Base-by-base conservation (phyloP, 371 early-diverging fungal genomes). In the Mucor circinelloides region DNA sequence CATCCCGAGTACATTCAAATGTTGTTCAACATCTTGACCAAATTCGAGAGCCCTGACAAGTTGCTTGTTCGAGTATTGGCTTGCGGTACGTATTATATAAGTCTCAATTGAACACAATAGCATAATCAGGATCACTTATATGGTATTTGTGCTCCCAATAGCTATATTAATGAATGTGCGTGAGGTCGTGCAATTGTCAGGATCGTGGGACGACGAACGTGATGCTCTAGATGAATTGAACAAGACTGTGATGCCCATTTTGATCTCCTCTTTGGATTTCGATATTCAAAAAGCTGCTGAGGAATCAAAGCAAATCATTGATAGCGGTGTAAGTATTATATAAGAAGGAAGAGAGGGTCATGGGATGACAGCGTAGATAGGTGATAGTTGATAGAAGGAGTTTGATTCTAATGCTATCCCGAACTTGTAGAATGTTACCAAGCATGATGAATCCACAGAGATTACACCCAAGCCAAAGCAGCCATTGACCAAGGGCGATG, bases 281-380 rank as follows among this genome's bases (percentile, higher is more conserved):
- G 86, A 91, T 60, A 78, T 90, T 21, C 87, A 90, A 62, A 79
- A 74, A 6, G 86, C 89, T 17, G 84, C 89, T 6, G 70, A 79
- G 8, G 82, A 87, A 52, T 75, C 82, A 0, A 74, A 76, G 0
- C 74, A 69, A 5, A 78, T 82, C 2, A 78, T 83, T n/a, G 74
- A 83, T 50, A 76, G 85, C 58, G 78, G 79, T 38, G 82, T 88
- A 75, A 80, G 84, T 73, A 42, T 50, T 19, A 58, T 23, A 5
- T n/a, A 31, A 23, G 9, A 50, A 10, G n/a, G n/a, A n/a, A n/a
- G n/a, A n/a, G n/a, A n/a, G n/a, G n/a, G 23, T 23, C 21, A 44
- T 21, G 57, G 19, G 36, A 52, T 52, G 2, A 3, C n/a, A 50
- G n/a, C n/a, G 32, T 6, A 34, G 52, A 58, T 55, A 31, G 19